These are phyloP conservation scores for Citrus sinensis DNA, from an alignment of 345 rosid species.

Conservation along the genomic window DVS_A1.0 CM039161.1:5169001-5169500, in stretches of 20 bases:
- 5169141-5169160: neutral
- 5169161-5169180: neutral
- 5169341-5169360: constrained; percentile 15
- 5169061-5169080: neutral
- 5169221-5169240: neutral
- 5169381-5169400: constrained; percentile 25
- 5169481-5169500: constrained; percentile 28
- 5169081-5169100: neutral
- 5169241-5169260: neutral
- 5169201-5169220: neutral
- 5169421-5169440: constrained; percentile 10
- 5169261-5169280: constrained; percentile 13
- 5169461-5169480: constrained; percentile 24
- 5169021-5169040: neutral
- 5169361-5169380: constrained; percentile 13
- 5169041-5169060: neutral
- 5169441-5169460: constrained; percentile 28
- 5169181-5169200: neutral
- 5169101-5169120: neutral
- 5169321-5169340: constrained; percentile 13
- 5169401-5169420: constrained; percentile 22
- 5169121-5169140: neutral
- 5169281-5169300: constrained; percentile 13
- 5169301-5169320: constrained; percentile 15
- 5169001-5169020: neutral